Evolutionary conservation across 768 basidiomycete species (phyloP).

Genomic region (Boletus reticulatus): DNA sequence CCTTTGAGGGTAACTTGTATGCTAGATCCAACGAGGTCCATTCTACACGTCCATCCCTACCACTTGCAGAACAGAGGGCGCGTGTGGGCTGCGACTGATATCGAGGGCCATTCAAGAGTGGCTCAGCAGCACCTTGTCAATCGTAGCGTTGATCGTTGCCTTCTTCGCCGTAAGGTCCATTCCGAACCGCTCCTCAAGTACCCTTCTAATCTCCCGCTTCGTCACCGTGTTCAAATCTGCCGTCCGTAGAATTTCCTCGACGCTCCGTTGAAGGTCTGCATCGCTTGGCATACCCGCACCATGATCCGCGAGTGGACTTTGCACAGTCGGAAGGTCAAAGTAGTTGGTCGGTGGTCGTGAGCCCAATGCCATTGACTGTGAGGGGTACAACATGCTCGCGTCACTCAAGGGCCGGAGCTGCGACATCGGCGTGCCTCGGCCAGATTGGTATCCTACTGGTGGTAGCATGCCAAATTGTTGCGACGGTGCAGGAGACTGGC

Average conservation of each 20-base stretch:
- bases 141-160: conserved; percentile 70
- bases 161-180: conserved; percentile 74
- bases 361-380: conserved; percentile 60
- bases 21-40: conserved; percentile 24
- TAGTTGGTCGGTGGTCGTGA: conserved; percentile 77
- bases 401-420: conserved; percentile 35
- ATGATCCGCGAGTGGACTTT: conserved; percentile 47
- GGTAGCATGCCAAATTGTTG: conserved; percentile 51
- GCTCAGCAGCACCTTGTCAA: conserved; percentile 66
- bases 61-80: neutral
- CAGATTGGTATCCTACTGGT: conserved; percentile 74
- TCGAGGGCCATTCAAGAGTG: conserved; percentile 30
- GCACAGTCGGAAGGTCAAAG: conserved; percentile 58
- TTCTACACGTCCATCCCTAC: conserved; percentile 12
- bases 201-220: conserved; percentile 84
- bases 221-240: conserved; percentile 91
- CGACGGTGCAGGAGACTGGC: conserved; percentile 73
- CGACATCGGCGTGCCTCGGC: conserved; percentile 70
- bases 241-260: conserved; percentile 66
- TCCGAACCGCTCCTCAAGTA: conserved; percentile 79
- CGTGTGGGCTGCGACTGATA: neutral
- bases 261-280: conserved; percentile 68
- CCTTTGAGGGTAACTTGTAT: conserved; percentile 10
- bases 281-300: conserved; percentile 55
- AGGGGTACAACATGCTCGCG: conserved; percentile 46